Base-by-base conservation (phyloP, 2,329 filamentous ascomycete genomes). In the Exophiala calicioides region DNA sequence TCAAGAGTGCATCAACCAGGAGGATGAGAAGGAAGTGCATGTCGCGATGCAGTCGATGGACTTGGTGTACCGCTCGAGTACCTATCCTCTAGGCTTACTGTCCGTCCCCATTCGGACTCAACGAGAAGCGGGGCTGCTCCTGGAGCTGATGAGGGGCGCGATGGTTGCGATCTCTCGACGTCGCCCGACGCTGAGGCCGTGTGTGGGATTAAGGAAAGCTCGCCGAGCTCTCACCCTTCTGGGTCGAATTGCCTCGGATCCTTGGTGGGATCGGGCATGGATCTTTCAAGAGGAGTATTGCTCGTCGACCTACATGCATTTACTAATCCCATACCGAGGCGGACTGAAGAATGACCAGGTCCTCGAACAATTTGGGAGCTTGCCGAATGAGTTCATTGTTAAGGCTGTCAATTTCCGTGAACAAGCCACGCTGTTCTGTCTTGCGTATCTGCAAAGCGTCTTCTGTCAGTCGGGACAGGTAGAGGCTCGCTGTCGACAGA, bases 41-140 rank as follows among this genome's bases (percentile, higher is more conserved):
- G 16, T 44, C 16, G 41, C 41, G 5, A 37, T 44, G 6, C 41
- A 44, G 18, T 44, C 32, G 12, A 44, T 44, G 41, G 3, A 44
- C 23, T 21, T 32, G 5, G 20, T 44, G 21, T 44, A 44, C 24
- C 12, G 29, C n/a, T 19, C 18, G 9, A 44, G 41, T 27, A 15
- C 21, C 19, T 26, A 29, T 26, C 24, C 41, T n/a, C 13, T 44
- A n/a, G 41, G 30, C 8, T 20, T 44, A 23, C 32, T 44, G 16
- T 16, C 41, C 6, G 21, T 8, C n/a, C 34, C 8, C 13, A 16
- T 37, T 9, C 7, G 3, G 13, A 12, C 3, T 13, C 16, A 4
- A n/a, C 8, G 24, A 9, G 3, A 36, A 44, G 31, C 37, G 16
- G 41, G 37, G 15, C 32, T 44, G 15, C 16, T 44, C n/a, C 12